Percentiles rank a stretch among this genome's conserved stretches.
These are phyloP conservation scores for Schoenoplectus triqueter DNA, from an alignment of 202 grass and related monocot genomes.

Conservation along the genomic window DNA sequence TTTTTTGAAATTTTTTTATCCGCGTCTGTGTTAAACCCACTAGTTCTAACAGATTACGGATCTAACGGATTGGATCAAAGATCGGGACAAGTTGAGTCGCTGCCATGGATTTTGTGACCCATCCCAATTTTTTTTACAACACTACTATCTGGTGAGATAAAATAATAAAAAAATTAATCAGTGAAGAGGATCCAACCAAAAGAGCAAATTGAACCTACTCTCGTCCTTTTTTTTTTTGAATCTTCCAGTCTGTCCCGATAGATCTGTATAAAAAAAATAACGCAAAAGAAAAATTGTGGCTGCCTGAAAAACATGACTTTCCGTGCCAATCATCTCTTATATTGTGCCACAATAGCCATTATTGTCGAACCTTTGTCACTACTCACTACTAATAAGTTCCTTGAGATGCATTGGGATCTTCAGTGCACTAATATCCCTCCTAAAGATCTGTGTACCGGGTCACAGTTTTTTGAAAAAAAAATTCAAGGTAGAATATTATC, in stretches of 20 bases:
- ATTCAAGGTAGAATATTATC: no score
- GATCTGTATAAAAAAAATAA: background rate
- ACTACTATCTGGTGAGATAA: background rate
- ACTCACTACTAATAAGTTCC: background rate
- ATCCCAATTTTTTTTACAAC: no score
- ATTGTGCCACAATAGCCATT: slow-evolving; percentile 19
- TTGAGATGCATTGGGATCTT: slow-evolving; percentile 10
- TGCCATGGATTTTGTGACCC: no score
- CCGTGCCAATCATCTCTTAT: slow-evolving; percentile 26
- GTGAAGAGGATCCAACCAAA: background rate
- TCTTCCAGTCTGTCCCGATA: background rate
- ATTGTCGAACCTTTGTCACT: slow-evolving; percentile 13
- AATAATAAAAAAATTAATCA: background rate
- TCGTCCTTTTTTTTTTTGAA: no score
- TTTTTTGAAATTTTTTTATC: no score
- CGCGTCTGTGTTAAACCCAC: no score
- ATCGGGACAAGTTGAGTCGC: no score
- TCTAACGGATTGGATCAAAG: no score
- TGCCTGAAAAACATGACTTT: background rate
- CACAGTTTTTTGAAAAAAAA: background rate
- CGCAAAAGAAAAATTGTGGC: background rate
- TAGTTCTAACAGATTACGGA: no score
- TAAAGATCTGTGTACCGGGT: background rate
- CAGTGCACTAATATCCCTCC: background rate
- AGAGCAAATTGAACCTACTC: background rate